Evolutionary conservation across 148 eudicot genomes (phyloP).

Genomic region (Nepenthes gracilis): DNA sequence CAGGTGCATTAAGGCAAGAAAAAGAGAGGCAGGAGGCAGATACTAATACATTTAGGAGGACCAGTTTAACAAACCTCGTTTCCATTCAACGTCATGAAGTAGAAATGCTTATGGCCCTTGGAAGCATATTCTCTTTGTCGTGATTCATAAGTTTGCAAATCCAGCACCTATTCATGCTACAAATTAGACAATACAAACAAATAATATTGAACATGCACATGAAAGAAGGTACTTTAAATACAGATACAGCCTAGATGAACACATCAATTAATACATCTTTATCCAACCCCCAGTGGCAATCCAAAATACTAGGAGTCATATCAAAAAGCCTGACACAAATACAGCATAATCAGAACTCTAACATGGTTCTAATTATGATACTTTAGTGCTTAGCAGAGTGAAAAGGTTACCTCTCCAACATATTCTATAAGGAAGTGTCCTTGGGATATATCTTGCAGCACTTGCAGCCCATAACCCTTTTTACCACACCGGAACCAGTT

Average conservation of each 20-base stretch:
- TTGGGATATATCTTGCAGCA: conserved; percentile 50
- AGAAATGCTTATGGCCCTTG: conserved; percentile 90
- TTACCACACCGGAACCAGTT: conserved; percentile 71
- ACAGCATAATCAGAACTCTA: too few species aligned
- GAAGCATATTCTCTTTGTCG: conserved; percentile 83
- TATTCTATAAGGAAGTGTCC: conserved; percentile 93
- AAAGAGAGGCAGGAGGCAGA: neutral
- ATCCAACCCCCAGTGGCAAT: too few species aligned
- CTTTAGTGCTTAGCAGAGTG: neutral
- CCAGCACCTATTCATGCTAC: conserved; percentile 59
- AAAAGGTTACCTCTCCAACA: conserved; percentile 82
- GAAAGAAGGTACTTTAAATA: neutral
- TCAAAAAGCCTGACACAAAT: too few species aligned
- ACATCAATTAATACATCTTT: too few species aligned
- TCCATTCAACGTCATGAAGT: conserved; percentile 95
- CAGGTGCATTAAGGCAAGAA: neutral
- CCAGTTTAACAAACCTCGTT: conserved; percentile 54
- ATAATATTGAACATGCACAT: neutral
- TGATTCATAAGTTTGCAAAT: conserved; percentile 72
- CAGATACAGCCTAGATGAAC: too few species aligned
- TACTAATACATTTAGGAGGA: conserved; percentile 10
- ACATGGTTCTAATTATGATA: too few species aligned
- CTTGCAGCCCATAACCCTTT: conserved; percentile 89
- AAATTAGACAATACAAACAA: neutral
- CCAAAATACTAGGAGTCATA: too few species aligned